phyloP scores from a whole-genome alignment of 2,329 filamentous ascomycete genomes.

The Rhytidhysteron rufulum region DNA sequence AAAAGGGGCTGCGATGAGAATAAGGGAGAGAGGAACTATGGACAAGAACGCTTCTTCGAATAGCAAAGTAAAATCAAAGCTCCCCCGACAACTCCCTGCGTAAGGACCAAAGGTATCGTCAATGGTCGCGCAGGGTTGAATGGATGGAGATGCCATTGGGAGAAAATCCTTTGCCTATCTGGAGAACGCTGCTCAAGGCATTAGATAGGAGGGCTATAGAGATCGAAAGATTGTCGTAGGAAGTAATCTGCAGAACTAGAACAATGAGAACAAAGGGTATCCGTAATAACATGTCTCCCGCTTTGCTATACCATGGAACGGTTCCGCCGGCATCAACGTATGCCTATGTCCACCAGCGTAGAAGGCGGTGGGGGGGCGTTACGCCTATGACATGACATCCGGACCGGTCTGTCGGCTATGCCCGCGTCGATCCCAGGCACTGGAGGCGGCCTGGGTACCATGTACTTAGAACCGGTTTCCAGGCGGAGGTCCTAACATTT shows the following conservation, averaged over 20 bases:
- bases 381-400: too few species aligned
- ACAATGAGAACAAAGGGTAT: slow-evolving; percentile 11
- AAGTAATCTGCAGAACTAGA: slow-evolving; percentile 11
- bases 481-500: background rate
- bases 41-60: slow-evolving; percentile 35
- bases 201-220: slow-evolving; percentile 16
- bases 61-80: slow-evolving; percentile 37
- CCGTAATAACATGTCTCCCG: slow-evolving; percentile 10
- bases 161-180: slow-evolving; percentile 15
- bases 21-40: slow-evolving; percentile 24
- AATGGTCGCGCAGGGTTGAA: slow-evolving; percentile 15
- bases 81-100: slow-evolving; percentile 26
- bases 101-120: slow-evolving; percentile 32
- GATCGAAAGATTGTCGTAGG: slow-evolving; percentile 1
- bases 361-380: background rate
- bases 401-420: background rate
- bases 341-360: background rate
- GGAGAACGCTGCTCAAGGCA: slow-evolving; percentile 15
- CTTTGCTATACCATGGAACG: background rate
- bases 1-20: slow-evolving; percentile 25
- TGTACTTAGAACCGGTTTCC: background rate
- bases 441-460: background rate
- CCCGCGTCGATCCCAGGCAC: background rate
- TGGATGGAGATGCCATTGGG: slow-evolving; percentile 19
- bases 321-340: background rate